Conservation (phyloP, 148 eudicot genomes). For the Persicaria tinctoria region DNA sequence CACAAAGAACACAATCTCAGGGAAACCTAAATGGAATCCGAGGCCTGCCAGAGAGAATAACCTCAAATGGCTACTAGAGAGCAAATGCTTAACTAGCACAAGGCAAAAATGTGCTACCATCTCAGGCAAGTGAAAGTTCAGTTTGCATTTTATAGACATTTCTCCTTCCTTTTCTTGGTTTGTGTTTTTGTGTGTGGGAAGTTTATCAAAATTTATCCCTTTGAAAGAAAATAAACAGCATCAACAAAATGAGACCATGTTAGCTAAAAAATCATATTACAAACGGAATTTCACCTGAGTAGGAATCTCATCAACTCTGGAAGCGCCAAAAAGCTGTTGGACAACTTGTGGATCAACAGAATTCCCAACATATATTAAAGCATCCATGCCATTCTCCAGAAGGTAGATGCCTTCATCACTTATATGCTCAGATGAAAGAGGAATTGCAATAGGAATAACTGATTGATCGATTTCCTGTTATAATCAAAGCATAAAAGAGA, state of each 20-base stretch:
- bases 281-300: conserved; percentile 41
- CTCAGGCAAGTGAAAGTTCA: too few relatives aligned
- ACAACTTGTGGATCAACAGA: conserved; percentile 53
- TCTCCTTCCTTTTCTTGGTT: not conserved
- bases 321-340: conserved; percentile 56
- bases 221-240: not conserved
- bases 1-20: too few relatives aligned
- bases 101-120: too few relatives aligned
- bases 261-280: not conserved
- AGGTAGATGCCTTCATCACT: conserved; percentile 77
- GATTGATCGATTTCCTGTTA: conserved; percentile 59
- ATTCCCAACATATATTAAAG: conserved; percentile 63
- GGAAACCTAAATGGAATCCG: too few relatives aligned
- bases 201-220: not conserved
- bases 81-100: too few relatives aligned
- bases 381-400: conserved; percentile 92
- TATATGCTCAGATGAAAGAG: conserved; percentile 88
- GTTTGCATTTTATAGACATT: not conserved
- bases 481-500: conserved; percentile 9
- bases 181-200: not conserved
- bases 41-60: too few relatives aligned
- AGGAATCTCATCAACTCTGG: conserved; percentile 65
- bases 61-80: too few relatives aligned
- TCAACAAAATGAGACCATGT: not conserved
- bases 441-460: conserved; percentile 51